Base-by-base conservation (phyloP, 2,329 filamentous ascomycete genomes). In the Talaromyces sp. region DNA sequence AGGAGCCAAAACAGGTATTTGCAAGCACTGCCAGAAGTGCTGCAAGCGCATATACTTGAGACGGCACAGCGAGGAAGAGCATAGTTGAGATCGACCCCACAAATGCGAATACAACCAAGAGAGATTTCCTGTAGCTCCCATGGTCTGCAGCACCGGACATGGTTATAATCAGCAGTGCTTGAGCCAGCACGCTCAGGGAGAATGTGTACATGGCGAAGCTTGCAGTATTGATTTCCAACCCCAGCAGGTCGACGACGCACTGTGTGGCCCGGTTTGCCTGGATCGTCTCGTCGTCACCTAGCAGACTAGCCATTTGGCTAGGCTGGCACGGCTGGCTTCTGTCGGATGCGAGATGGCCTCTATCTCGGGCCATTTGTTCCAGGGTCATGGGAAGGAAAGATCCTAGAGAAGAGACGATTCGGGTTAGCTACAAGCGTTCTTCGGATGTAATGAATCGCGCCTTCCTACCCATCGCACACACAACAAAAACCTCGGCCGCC, bases 141-240 rank as follows among this genome's bases (percentile, higher is more conserved):
- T 98, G 93, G 74, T 99, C 95, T 61, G 95, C 95, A 8, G 93
- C 93, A 60, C 91, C 95, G 71, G 92, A 96, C 82, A 99, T 96
- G 71, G 92, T 96, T 65, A 99, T 92, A 51, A 99, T 96, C 32
- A 98, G 79, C 30, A 98, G 77, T 1, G 93, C 90, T 74, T 99
- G 95, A 11, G 97, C 75, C 22, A 97, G 76, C 1, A 99, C 95
- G 72, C 91, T 96, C 70, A 96, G 81, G 62, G 92, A 96, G 76
- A 99, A 99, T 1, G 92, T 97, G 77, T 98, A 98, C 92, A 98
- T 96, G 73, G 92, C 93, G 75, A 98, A 97, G 75, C 91, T 96
- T 39, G 93, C 93, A 0, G 93, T 97, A 76, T 98, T 98, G 78
- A 99, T 88, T 70, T 96, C 88, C 63, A 90, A 75, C 6, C 93